Conservation (phyloP, 73 alveolate species). For the Halteria grandinella region DNA sequence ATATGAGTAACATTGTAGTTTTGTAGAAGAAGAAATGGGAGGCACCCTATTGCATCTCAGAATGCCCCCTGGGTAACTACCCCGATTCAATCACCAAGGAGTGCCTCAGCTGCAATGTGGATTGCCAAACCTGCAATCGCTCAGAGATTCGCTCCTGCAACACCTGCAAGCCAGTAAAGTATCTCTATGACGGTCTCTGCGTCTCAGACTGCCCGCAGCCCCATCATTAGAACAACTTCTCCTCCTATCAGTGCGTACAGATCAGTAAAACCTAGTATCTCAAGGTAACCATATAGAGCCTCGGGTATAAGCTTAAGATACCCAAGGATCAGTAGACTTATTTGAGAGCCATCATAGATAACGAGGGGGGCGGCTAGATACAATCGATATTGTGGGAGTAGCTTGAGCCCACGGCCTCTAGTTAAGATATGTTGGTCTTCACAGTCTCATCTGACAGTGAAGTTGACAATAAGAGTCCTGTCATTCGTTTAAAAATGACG, state of each 20-base stretch:
- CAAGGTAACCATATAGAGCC: constrained; percentile 21
- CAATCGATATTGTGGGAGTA: constrained; percentile 35
- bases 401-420: constrained; percentile 1
- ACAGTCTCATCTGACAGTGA: constrained; percentile 11
- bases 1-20: neutral
- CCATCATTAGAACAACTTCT: constrained; percentile 27
- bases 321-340: constrained; percentile 56
- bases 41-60: constrained; percentile 10
- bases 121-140: constrained; percentile 56
- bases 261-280: constrained; percentile 3
- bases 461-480: constrained; percentile 7
- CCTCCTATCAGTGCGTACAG: constrained; percentile 54
- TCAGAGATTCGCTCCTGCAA: constrained; percentile 42
- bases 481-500: constrained; percentile 55
- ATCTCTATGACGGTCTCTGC: constrained; percentile 52
- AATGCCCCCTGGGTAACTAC: constrained; percentile 47
- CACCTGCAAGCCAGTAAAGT: constrained; percentile 63
- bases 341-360: constrained; percentile 37
- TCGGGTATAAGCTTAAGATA: constrained; percentile 42
- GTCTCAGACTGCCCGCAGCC: constrained; percentile 47
- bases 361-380: constrained; percentile 50
- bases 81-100: constrained; percentile 45
- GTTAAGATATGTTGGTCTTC: constrained; percentile 7
- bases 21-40: neutral
- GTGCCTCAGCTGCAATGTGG: constrained; percentile 53